Base-by-base conservation (phyloP, 2,329 filamentous ascomycete genomes). In the Sclerotinia trifoliorum region DNA sequence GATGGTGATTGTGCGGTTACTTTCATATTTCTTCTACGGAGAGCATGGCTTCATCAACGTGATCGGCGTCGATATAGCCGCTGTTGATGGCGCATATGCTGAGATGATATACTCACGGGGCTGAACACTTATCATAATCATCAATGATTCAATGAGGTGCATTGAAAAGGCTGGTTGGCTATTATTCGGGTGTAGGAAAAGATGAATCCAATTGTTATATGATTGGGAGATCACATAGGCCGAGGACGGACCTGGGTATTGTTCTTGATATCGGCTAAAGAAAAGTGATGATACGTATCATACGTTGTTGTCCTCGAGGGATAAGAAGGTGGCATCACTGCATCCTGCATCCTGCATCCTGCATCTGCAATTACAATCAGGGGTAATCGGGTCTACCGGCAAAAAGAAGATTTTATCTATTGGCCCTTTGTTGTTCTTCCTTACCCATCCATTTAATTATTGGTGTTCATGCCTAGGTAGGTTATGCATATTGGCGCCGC, bases 401-500 rank as follows among this genome's bases (percentile, higher is more conserved):
- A 62, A 49, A 26, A n/a, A 35, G 46, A 49, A 62, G 58, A 58
- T 44, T n/a, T 8, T 35, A 58, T 58, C 56, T 19, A 44, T 58
- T 58, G 35, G 32, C 8, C 56, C 21, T 48, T 60, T 29, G 17
- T 17, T n/a, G n/a, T 32, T 3, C 10, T 60, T n/a, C 29, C 57
- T 35, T 5, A 17, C 5, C 3, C 24, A 1, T 32, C 26, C 57
- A 61, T 26, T 61, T 21, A 15, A 17, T 17, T n/a, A 48, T 61
- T 61, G 21, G 11, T 49, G 7, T 17, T 62, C 3, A 49, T 46
- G 15, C 26, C 35, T 39, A 39, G 35, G 52, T 29, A 55, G 19
- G 15, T 21, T 44, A 49, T 62, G 58, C 58, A 62, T 32, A 21
- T 62, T 49, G 29, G 58, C 44, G 58, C 58, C 58, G 44, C 58